Evolutionary conservation across 768 basidiomycete species (phyloP), one percentile per base, ranked within the genome.

Genomic region (Neoboletus magnificus): DNA sequence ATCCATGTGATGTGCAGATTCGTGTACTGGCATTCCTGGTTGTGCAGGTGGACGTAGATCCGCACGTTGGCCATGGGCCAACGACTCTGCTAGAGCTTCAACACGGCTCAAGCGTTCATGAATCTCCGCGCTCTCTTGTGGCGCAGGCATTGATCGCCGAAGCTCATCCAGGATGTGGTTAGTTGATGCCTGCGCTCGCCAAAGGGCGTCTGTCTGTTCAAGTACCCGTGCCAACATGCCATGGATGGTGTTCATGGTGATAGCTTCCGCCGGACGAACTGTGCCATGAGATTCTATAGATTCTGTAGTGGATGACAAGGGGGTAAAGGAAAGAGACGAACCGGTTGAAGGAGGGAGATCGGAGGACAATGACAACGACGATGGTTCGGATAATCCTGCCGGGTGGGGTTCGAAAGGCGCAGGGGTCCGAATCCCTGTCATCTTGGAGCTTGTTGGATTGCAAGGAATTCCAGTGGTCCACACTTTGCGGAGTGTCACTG

Each of bases 151-250:
- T 22, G 74, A 67, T 22, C 75, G 74, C 22, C 79, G 78, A 46
- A 92, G 70, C 23, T 83, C 80, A 53, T 85, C 80, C 33, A 92
- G 70, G 45, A 82, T 71, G 29, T 78, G 77, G 51, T 83, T 82
- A 4, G 85, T 79, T 1, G 78, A 73, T 1, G 70, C 61, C 69
- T 93, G 90, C 3, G 78, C 81, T 49, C 85, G 76, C 67, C 80
- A 74, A 29, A 93, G 67, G 8, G 77, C 79, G n/a, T 76, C 73
- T 5, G 85, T 74, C 57, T 84, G 81, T 10, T 81, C 78, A 43
- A 82, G 75, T 35, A 92, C 77, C 9, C 70, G 76, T 25, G 78
- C 73, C 47, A 92, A 66, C 20, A 86, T 73, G 4, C 75, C 75
- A 10, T 77, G 75, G 47, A 88, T 68, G 45, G 79, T 75, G 23